Evolutionary conservation across 768 basidiomycete species (phyloP).

Genomic region (Astraeus odoratus): DNA sequence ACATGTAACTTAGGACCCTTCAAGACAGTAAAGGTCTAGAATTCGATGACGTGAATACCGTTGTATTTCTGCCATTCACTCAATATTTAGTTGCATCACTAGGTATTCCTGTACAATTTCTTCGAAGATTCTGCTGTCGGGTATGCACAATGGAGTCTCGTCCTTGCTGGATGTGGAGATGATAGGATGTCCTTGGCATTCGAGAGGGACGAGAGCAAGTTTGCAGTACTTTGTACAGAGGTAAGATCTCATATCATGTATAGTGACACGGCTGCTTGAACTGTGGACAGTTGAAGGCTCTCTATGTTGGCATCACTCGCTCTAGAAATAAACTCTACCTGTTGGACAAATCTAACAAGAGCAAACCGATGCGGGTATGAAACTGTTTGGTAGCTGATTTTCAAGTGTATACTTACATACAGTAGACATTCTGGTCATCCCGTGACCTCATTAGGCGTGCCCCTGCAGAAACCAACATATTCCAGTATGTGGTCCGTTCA

Average conservation of each 20-base stretch:
- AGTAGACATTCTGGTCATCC: constrained; percentile 47
- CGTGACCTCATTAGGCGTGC: constrained; percentile 40
- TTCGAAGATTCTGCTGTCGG: constrained; percentile 56
- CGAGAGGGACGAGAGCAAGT: constrained; percentile 36
- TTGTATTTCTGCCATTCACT: neutral
- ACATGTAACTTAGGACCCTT: constrained; percentile 16
- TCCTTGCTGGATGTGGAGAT: constrained; percentile 37
- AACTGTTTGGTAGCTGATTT: constrained; percentile 6
- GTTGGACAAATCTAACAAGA: constrained; percentile 50
- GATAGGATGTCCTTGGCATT: constrained; percentile 29
- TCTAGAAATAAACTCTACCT: constrained; percentile 68
- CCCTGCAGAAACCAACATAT: constrained; percentile 40
- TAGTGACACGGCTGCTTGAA: constrained; percentile 1
- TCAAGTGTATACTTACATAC: constrained; percentile 25
- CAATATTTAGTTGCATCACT: neutral
- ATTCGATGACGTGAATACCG: constrained; percentile 14
- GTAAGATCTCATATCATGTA: constrained; percentile 23
- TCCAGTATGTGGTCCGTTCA: constrained; percentile 48
- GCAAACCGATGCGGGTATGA: constrained; percentile 49
- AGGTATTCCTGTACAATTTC: constrained; percentile 74
- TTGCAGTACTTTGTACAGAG: constrained; percentile 52
- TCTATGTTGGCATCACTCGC: constrained; percentile 68
- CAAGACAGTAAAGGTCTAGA: constrained; percentile 29
- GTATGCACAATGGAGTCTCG: constrained; percentile 50
- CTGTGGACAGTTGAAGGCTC: constrained; percentile 45